Percentiles rank a stretch among this genome's conserved stretches.
Conservation (phyloP, 305 asterid genomes). For the Fraxinus angustifolia region DNA sequence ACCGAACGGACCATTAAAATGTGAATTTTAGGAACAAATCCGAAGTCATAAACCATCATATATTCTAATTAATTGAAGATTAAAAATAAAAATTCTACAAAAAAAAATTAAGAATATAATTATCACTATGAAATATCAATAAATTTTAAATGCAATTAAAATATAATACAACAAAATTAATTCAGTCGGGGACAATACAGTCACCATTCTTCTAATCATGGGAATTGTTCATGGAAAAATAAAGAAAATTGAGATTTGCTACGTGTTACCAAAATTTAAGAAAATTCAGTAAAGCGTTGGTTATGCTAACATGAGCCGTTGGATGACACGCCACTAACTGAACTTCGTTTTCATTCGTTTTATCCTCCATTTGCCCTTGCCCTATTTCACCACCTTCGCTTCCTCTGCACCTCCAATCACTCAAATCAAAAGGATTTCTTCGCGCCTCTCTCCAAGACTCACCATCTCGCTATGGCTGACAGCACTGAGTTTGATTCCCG, state of each 20-base stretch:
- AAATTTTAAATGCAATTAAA: no score
- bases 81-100: not conserved
- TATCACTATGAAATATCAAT: no score
- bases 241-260: not conserved
- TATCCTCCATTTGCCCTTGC: constrained; percentile 42
- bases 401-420: constrained; percentile 39
- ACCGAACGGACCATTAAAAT: no score
- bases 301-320: constrained; percentile 27
- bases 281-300: not conserved
- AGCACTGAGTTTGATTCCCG: constrained; percentile 47
- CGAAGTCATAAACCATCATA: no score
- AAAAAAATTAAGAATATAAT: no score
- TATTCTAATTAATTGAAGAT: not conserved
- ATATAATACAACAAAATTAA: no score
- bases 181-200: no score
- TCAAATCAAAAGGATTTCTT: constrained; percentile 35
- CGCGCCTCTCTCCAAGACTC: constrained; percentile 20
- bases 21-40: no score
- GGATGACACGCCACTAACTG: constrained; percentile 16
- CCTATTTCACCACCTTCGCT: not conserved
- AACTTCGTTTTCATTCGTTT: constrained; percentile 15
- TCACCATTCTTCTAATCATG: not conserved
- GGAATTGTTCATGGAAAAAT: not conserved
- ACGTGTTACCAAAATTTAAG: no score
- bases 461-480: constrained; percentile 46